Conservation (phyloP, 768 basidiomycete genomes). For the Mycena albidolilacea region DNA sequence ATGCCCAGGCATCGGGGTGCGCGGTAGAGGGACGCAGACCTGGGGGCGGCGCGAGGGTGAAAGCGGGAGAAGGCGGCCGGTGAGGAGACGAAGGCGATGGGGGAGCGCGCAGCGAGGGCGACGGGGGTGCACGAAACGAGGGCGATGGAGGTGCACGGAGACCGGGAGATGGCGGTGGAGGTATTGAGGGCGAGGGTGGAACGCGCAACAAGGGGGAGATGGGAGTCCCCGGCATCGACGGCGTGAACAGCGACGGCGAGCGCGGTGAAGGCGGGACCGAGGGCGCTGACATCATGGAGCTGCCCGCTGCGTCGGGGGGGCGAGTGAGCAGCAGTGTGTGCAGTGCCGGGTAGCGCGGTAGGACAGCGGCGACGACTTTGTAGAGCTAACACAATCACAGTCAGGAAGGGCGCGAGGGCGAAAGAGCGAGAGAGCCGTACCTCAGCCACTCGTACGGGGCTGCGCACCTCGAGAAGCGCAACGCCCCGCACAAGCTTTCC, state of each 20-base stretch:
- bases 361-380: conserved; percentile 30
- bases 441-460: conserved; percentile 29
- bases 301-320: not conserved
- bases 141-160: conserved; percentile 10
- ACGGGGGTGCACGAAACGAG: conserved; percentile 16
- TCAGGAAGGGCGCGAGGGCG: not conserved
- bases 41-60: conserved; percentile 9
- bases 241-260: conserved; percentile 22
- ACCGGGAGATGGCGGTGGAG: not conserved
- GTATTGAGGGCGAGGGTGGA: not conserved
- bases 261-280: conserved; percentile 25
- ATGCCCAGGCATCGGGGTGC: conserved; percentile 12
- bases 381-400: conserved; percentile 24
- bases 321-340: conserved; percentile 36
- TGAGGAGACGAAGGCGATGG: conserved; percentile 10
- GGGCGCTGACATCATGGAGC: not conserved
- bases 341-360: conserved; percentile 36
- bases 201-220: not conserved
- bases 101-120: conserved; percentile 4
- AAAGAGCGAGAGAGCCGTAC: conserved; percentile 18
- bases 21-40: not conserved
- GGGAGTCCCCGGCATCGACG: conserved; percentile 1
- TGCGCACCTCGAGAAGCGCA: conserved; percentile 37
- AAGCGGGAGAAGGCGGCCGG: conserved; percentile 5
- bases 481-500: not conserved